Conservation (phyloP, 306 rosid species). For the Pachyrhizus erosus region DNA sequence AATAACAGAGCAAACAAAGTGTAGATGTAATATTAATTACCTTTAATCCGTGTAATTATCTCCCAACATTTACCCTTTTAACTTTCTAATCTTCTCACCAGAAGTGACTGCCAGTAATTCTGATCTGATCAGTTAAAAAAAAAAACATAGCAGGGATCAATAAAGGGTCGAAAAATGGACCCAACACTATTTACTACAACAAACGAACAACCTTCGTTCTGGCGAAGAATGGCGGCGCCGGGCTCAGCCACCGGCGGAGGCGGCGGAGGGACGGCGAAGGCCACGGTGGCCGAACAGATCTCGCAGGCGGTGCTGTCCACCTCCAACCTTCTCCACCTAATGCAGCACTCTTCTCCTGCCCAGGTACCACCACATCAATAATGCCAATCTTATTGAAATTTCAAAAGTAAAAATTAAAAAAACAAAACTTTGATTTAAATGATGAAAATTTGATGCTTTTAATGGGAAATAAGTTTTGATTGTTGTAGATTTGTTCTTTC, state of each 20-base stretch:
- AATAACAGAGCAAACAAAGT: too few species aligned
- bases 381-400: background rate
- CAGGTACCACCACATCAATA: slow-evolving; percentile 49
- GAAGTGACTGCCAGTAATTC: background rate
- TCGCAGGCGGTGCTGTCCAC: slow-evolving; percentile 86
- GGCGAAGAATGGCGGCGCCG: slow-evolving; percentile 61
- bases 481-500: slow-evolving; percentile 31
- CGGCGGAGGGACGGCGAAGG: slow-evolving; percentile 61
- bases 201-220: slow-evolving; percentile 1
- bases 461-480: background rate
- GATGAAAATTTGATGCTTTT: background rate
- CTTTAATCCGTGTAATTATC: too few species aligned
- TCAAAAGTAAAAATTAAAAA: background rate
- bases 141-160: background rate
- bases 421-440: background rate
- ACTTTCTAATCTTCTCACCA: background rate
- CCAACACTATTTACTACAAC: background rate
- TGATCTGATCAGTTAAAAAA: slow-evolving; percentile 16
- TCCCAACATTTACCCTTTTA: background rate
- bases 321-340: slow-evolving; percentile 84
- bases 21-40: too few species aligned
- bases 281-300: slow-evolving; percentile 76
- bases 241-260: slow-evolving; percentile 27
- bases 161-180: slow-evolving; percentile 35
- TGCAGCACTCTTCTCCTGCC: slow-evolving; percentile 82